These are phyloP conservation scores for Furcasterigmium furcatum DNA, from an alignment of 2,329 filamentous ascomycete genomes.

Conservation along the genomic window DNA sequence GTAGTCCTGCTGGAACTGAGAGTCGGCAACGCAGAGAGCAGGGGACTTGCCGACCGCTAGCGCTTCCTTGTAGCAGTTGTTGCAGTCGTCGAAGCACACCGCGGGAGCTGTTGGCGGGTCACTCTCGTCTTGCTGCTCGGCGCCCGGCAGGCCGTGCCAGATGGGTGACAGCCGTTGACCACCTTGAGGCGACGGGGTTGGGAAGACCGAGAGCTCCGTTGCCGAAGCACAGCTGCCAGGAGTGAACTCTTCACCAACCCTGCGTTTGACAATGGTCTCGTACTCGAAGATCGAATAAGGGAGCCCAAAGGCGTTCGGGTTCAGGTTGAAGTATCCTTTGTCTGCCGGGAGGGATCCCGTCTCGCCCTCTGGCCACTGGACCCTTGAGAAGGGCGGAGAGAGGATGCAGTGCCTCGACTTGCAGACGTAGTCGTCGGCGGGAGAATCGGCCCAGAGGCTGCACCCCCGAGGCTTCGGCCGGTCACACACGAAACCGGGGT, in stretches of 20 bases:
- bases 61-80: constrained; percentile 43
- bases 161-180: neutral
- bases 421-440: constrained; percentile 43
- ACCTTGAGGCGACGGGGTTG: constrained; percentile 20
- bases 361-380: constrained; percentile 39
- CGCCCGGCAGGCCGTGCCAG: neutral
- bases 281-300: constrained; percentile 58
- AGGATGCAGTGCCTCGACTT: constrained; percentile 38
- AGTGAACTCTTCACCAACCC: constrained; percentile 32
- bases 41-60: constrained; percentile 42
- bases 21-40: constrained; percentile 38
- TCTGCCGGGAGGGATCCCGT: constrained; percentile 50
- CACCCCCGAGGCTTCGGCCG: constrained; percentile 46
- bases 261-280: constrained; percentile 30
- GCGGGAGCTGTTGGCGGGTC: constrained; percentile 32
- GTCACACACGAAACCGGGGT: constrained; percentile 49
- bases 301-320: constrained; percentile 59
- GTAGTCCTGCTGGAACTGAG: constrained; percentile 35
- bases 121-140: neutral
- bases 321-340: constrained; percentile 62
- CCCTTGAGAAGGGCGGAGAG: constrained; percentile 29
- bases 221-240: constrained; percentile 57
- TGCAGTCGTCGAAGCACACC: constrained; percentile 51
- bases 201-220: constrained; percentile 38
- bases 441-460: constrained; percentile 47